Evolutionary conservation across 768 basidiomycete genomes (phyloP), one percentile per base, ranked within the genome.

Genomic region (Boletus bicolor): DNA sequence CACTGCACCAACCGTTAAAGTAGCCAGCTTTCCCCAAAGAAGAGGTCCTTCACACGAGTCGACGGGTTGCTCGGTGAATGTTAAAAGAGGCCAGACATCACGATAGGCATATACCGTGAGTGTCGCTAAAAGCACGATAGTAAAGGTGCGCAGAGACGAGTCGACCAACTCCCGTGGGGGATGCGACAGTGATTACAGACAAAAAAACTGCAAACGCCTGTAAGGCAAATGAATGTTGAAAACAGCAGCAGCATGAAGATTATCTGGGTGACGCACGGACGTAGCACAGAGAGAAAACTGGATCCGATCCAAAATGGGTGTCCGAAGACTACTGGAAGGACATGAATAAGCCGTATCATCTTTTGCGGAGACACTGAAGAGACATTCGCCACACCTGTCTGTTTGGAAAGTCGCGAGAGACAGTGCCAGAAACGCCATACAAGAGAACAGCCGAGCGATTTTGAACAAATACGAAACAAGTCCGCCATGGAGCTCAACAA

Each of bases 61-160:
- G 24, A 19, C 7, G 32, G 51, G 34, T 26, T 35, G 24, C 12
- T 47, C 44, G 2, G 17, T 35, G 24, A 52, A 36, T n/a, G 43
- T 52, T 8, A 52, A 34, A 48, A 52, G 51, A 4, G 51, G 51
- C 51, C 44, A 47, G 8, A 47, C 10, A 36, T 52, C 44, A 15
- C 34, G 51, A 47, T 47, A 28, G 15, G 34, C 21, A 47, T 51
- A 51, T 14, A 51, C 51, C 15, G 17, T 43, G 8, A 35, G 11
- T 8, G 28, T 17, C 17, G 12, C 5, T 6, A 28, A 12, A 48
- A 36, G 44, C 34, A 52, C 17, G 5, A 36, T 14, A 26, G 38
- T 32, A 10, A 10, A 50, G 39, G 9, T 50, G 49, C 5, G 15
- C 19, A 5, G 49, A 50, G 9, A 41, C 38, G 19, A 50, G 44